A percentile compares a stretch with the other conserved stretches of the same genome.
phyloP scores from a whole-genome alignment of 352 stramenopile species.

The Pythium oligandrum region DNA sequence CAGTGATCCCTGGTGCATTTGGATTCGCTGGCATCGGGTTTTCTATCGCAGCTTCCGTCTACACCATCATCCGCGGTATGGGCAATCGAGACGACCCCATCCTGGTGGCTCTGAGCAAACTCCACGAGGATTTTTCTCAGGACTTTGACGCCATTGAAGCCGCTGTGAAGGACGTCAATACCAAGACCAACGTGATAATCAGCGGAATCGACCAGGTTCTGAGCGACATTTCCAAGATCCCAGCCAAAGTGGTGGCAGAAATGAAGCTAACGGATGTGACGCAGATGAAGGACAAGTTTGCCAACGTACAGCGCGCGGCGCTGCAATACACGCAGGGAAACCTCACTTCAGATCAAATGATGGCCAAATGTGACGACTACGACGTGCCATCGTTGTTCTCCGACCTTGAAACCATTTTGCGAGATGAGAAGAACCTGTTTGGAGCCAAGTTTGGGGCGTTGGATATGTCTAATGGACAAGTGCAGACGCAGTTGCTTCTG shows the following conservation, averaged over 20 bases:
- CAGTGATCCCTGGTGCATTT: slow-evolving; percentile 25
- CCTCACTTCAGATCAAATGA: slow-evolving; percentile 38
- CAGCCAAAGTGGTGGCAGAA: slow-evolving; percentile 36
- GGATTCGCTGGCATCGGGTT: slow-evolving; percentile 38
- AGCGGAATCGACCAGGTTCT: slow-evolving; percentile 30
- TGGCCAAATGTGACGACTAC: slow-evolving; percentile 45
- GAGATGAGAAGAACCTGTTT: slow-evolving; percentile 32
- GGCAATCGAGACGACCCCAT: slow-evolving; percentile 24
- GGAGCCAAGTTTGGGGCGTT: slow-evolving; percentile 24
- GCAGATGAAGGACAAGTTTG: slow-evolving; percentile 49
- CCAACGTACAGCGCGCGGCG: slow-evolving; percentile 22
- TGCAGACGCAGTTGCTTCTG: slow-evolving; percentile 27
- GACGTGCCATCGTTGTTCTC: slow-evolving; percentile 34
- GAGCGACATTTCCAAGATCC: slow-evolving; percentile 28
- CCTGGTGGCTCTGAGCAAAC: slow-evolving; percentile 20
- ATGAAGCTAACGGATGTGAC: slow-evolving; percentile 39
- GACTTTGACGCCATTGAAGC: slow-evolving; percentile 28
- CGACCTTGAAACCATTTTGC: slow-evolving; percentile 40
- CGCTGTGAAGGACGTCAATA: slow-evolving; percentile 21
- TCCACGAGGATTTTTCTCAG: slow-evolving; percentile 19
- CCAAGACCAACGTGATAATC: slow-evolving; percentile 25
- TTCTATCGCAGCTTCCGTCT: slow-evolving; percentile 33
- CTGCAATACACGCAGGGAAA: slow-evolving; percentile 30
- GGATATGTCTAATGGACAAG: slow-evolving; percentile 20
- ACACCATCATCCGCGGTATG: slow-evolving; percentile 11